These are phyloP conservation scores for Wallacemonas collosoma DNA, from an alignment of 208 protist species.

Conservation along the genomic window DNA sequence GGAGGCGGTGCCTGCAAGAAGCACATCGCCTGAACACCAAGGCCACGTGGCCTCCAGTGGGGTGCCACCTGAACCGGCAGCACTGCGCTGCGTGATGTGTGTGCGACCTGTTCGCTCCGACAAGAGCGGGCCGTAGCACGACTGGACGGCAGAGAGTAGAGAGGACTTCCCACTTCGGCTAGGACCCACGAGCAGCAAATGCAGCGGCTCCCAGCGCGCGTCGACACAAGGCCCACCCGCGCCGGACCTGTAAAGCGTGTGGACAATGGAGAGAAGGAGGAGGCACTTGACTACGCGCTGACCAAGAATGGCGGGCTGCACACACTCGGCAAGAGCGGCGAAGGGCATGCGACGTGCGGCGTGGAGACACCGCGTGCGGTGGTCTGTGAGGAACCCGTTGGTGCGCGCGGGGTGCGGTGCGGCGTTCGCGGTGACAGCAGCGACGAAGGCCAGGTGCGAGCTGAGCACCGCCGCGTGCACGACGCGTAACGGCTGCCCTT, in stretches of 20 bases:
- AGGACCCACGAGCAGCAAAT: slow-evolving; percentile 63
- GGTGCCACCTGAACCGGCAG: slow-evolving; percentile 14
- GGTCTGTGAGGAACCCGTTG: slow-evolving; percentile 2
- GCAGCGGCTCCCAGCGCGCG: slow-evolving; percentile 33
- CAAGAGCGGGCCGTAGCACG: slow-evolving; percentile 42
- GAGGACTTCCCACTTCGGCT: slow-evolving; percentile 62
- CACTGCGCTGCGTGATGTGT: slow-evolving; percentile 23
- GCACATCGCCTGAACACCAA: slow-evolving; percentile 26
- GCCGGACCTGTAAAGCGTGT: slow-evolving; percentile 51
- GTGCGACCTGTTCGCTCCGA: slow-evolving; percentile 49
- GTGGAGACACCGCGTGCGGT: neutral
- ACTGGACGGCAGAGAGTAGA: slow-evolving; percentile 37
- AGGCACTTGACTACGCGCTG: slow-evolving; percentile 50
- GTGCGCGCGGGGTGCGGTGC: neutral
- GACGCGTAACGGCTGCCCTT: slow-evolving; percentile 40
- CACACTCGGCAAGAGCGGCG: slow-evolving; percentile 9
- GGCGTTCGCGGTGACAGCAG: neutral
- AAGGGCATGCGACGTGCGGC: slow-evolving; percentile 1
- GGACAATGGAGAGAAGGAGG: slow-evolving; percentile 52
- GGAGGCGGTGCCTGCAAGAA: slow-evolving; percentile 46
- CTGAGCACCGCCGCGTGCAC: slow-evolving; percentile 41
- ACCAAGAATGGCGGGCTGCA: slow-evolving; percentile 57
- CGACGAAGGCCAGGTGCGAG: neutral
- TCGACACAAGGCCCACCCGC: slow-evolving; percentile 13
- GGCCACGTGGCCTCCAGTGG: slow-evolving; percentile 40